Base-by-base conservation (phyloP, 306 rosid genomes). In the Chamaecrista fasciculata region DNA sequence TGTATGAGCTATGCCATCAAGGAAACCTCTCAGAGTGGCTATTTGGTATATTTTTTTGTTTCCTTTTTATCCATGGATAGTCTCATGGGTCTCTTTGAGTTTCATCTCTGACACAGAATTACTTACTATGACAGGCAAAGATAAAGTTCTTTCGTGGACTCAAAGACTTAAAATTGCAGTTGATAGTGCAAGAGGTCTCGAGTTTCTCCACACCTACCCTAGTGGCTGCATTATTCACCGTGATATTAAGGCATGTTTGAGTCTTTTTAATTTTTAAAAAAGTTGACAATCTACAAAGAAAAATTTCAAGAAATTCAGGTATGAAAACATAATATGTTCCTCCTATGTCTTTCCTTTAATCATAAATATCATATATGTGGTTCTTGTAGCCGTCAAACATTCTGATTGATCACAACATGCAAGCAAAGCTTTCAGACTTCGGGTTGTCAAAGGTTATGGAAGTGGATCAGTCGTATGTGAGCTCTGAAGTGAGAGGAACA, bases 401-500 rank as follows among this genome's bases (percentile, higher is more conserved):
- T 55, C 91, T 87, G 43, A 67, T 87, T 76, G 64, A 72, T 42
- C 55, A 60, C 37, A 77, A 85, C 56, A 83, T 83, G 68, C 79
- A 76, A 85, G 91, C 89, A 42, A 85, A 87, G 72, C 83, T 86
- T 34, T 86, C 90, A 18, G 93, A 87, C 76, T 89, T 89, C 33
- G 91, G 86, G 21, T 70, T 87, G 80, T 85, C 91, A 33, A 85
- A 70, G 82, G 84, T 85, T 21, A 87, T 83, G 86, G 85, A 79
- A 3, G 21, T 51, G 15, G 87, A 66, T 20, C 93, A 87, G 62
- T 87, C 89, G 33, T 64, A 75, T 33, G 96, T 79, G 69, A 83
- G 84, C 79, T 85, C 93, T 2, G 93, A 87, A 78, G 93, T 87
- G 36, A 81, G 92, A 77, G 89, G 93, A 69, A 85, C 93, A 55